These are phyloP conservation scores for Boletus vermiculosoides DNA, from an alignment of 768 basidiomycete genomes.

Conservation along the genomic window DNA sequence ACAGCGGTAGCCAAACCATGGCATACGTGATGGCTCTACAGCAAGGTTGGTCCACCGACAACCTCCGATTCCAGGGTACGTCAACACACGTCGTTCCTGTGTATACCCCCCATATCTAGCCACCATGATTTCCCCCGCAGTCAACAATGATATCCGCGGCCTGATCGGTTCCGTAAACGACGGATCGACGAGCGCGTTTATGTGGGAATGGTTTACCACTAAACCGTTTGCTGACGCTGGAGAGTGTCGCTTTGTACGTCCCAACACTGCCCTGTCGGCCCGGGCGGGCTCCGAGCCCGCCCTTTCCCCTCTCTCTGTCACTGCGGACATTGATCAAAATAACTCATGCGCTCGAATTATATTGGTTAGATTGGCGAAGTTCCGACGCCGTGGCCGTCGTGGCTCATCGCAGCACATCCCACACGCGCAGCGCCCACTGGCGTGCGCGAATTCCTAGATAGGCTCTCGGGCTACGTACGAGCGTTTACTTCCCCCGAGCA, in stretches of 20 bases:
- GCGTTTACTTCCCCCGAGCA: constrained; percentile 61
- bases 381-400: constrained; percentile 95
- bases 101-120: background rate
- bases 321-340: background rate
- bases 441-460: constrained; percentile 58
- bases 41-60: constrained; percentile 71
- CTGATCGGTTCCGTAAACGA: constrained; percentile 87
- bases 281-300: background rate
- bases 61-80: constrained; percentile 70
- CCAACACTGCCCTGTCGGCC: background rate
- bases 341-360: background rate
- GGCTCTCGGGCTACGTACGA: constrained; percentile 63
- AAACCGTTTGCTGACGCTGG: constrained; percentile 79
- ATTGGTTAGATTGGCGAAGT: constrained; percentile 71
- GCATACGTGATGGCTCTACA: constrained; percentile 92
- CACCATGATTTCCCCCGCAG: constrained; percentile 35
- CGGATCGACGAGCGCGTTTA: constrained; percentile 84
- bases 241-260: constrained; percentile 78
- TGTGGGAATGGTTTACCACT: constrained; percentile 95
- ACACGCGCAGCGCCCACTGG: constrained; percentile 50
- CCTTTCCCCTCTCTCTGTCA: background rate
- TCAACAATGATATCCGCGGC: constrained; percentile 78
- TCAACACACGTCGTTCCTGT: background rate
- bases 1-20: constrained; percentile 90
- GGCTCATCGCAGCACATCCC: constrained; percentile 89